These are phyloP conservation scores for Chalaropsis ovoidea DNA, from an alignment of 2,329 filamentous ascomycete species.

Conservation along the genomic window DNA sequence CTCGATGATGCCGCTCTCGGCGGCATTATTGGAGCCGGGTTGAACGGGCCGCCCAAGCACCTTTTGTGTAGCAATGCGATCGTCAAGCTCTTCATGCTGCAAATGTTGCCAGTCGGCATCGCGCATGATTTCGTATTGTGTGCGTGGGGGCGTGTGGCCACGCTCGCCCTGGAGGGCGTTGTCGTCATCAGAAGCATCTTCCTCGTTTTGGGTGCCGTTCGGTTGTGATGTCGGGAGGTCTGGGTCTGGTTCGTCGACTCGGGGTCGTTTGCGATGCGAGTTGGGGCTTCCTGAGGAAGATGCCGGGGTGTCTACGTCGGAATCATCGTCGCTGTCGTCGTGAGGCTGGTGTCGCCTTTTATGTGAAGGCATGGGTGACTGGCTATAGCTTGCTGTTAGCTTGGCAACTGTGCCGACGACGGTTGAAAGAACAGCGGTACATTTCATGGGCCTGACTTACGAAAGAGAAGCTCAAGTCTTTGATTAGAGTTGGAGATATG, in stretches of 20 bases:
- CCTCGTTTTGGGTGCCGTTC: not conserved
- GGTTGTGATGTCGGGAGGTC: not conserved
- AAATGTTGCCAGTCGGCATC: conserved; percentile 52
- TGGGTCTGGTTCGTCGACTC: not conserved
- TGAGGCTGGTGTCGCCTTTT: conserved; percentile 12
- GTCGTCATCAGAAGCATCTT: conserved; percentile 31
- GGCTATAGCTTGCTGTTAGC: not conserved
- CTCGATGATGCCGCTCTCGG: conserved; percentile 79
- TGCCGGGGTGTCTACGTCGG: not conserved
- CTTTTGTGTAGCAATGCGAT: conserved; percentile 54
- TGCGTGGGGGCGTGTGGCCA: conserved; percentile 38
- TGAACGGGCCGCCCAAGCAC: conserved; percentile 31
- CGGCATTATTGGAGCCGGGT: conserved; percentile 58
- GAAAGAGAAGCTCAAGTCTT: not conserved
- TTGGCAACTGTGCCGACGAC: not conserved
- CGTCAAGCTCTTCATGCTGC: conserved; percentile 47
- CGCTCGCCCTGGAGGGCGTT: conserved; percentile 30
- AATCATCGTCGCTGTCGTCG: conserved; percentile 25
- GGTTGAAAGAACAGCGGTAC: not conserved
- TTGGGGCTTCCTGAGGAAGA: not conserved
- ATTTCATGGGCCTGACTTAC: not conserved
- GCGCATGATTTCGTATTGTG: conserved; percentile 53
- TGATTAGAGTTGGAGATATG: not conserved
- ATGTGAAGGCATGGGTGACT: conserved; percentile 9
- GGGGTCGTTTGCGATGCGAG: conserved; percentile 12